A percentile compares a stretch with the other conserved stretches of the same genome.
Conservation (phyloP, 176 grass and related monocot species). For the Miscanthus lutarioriparius region DNA sequence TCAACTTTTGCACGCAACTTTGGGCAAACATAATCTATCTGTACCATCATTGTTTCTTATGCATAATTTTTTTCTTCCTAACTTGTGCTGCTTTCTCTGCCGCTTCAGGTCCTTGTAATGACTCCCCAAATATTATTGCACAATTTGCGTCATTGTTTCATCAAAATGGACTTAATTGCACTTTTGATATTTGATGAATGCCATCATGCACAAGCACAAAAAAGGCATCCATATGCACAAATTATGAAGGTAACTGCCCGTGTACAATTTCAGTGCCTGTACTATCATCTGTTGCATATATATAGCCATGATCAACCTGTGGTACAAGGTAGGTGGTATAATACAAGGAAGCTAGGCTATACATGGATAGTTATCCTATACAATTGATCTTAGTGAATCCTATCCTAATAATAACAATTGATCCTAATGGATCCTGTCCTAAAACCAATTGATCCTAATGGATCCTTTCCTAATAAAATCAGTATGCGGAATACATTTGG, state of each 20-base stretch:
- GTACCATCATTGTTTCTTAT: conserved; percentile 14
- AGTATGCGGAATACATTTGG: conserved; percentile 7
- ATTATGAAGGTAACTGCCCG: conserved; percentile 81
- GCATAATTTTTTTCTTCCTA: conserved; percentile 35
- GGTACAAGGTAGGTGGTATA: no score
- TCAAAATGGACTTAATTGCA: conserved; percentile 72
- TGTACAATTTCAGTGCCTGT: background rate
- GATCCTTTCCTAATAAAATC: background rate
- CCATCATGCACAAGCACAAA: conserved; percentile 84
- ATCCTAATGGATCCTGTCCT: no score
- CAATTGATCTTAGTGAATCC: no score
- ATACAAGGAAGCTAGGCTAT: no score
- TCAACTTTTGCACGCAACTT: conserved; percentile 10
- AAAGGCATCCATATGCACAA: conserved; percentile 83
- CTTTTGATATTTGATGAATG: conserved; percentile 95
- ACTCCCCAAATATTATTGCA: conserved; percentile 85
- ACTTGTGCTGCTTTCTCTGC: conserved; percentile 31
- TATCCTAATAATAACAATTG: no score
- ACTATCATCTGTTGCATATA: conserved; percentile 18
- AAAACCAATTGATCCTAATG: no score
- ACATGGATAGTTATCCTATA: no score
- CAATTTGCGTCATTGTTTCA: conserved; percentile 86
- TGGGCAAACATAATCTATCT: conserved; percentile 16
- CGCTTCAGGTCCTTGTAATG: conserved; percentile 88
- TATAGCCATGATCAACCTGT: no score